Base-by-base conservation (phyloP, 1,284 basidiomycete genomes). In the Ceratobasidium sp. region DNA sequence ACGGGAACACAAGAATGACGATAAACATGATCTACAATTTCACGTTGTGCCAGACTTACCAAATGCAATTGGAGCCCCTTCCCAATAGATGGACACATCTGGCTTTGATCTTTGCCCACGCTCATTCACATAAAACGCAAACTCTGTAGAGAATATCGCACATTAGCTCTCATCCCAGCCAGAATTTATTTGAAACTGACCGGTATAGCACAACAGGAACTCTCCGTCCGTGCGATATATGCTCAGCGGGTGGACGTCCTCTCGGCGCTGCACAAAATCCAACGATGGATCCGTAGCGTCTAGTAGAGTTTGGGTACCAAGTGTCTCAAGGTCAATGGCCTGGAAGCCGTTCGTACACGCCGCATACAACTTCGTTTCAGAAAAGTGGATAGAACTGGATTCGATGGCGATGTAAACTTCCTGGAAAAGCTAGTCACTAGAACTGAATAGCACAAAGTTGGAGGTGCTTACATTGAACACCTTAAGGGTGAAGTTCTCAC, bases 391-490 rank as follows among this genome's bases (percentile, higher is more conserved):
- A 10, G 97, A 98, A 80, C 92, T 96, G 69, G 96, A 97, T 86
- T 99, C 97, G 20, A 98, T 96, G 0, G 98, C 97, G 79, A 99
- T 98, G 85, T 99, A 99, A 86, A 99, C 99, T 86, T 99, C 96
- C 95, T 96, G 82, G 40, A 40, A 5, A 13, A n/a, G n/a, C n/a
- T n/a, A n/a, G n/a, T n/a, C n/a, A n/a, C n/a, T n/a, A n/a, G n/a
- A n/a, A n/a, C n/a, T n/a, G n/a, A n/a, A n/a, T n/a, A n/a, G n/a
- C n/a, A n/a, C n/a, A n/a, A n/a, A n/a, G n/a, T n/a, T 26, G 39
- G 18, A 26, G 44, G 70, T 13, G 86, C 91, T 71, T 81, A 95
- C 95, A 88, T 96, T 96, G 90, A 98, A 99, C 49, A 95, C 89
- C 84, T 95, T 94, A 67, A 99, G 89, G 15, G 96, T 95, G 84